Base-by-base conservation (phyloP, 2,329 filamentous ascomycete species). In the Neodidymelliopsis sp. region DNA sequence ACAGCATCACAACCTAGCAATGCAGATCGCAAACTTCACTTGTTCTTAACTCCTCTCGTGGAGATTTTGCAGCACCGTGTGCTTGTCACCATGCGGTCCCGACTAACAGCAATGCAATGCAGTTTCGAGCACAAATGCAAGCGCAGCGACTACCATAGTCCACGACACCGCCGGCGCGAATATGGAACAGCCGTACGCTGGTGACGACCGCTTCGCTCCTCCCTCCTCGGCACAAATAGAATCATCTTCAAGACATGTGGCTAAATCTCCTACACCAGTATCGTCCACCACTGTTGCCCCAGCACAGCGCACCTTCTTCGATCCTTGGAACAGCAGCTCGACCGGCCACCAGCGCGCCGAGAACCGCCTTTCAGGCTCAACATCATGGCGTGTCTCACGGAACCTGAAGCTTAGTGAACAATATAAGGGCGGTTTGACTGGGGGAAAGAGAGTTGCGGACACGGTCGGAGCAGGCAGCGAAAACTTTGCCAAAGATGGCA, bases 291-390 rank as follows among this genome's bases (percentile, higher is more conserved):
- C 43, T 22, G 49, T 46, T 27, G 53, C 45, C 10, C 33, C 40
- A 36, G 22, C 29, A 19, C 44, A 31, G 23, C 42, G 42, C n/a
- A 20, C 48, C 30, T 56, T 69, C 50, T 88, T 87, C 62, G 86
- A 89, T 70, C 79, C 84, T 4, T 89, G 85, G 85, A 91, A 91
- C 73, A 86, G 85, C 11, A 84, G 85, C 10, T 85, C 87, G 5
- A 86, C 87, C 1, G 90, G 90, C 34, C 90, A 96, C 69, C 91
- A 96, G 73, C 81, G 85, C 29, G 84, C 89, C 30, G 88, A 93
- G 51, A 86, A 84, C 50, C 74, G 77, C 3, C 79, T 87, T 1
- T 82, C 83, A 2, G 81, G 82, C 18, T 81, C 79, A 60, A 85
- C 77, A 57, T 81, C 83, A 66, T 95, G 91, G 90, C 85, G 89